A percentile compares a stretch with the other conserved stretches of the same genome.
Conservation (phyloP, 768 basidiomycete genomes). For the Termitomyces bulborhizus region DNA sequence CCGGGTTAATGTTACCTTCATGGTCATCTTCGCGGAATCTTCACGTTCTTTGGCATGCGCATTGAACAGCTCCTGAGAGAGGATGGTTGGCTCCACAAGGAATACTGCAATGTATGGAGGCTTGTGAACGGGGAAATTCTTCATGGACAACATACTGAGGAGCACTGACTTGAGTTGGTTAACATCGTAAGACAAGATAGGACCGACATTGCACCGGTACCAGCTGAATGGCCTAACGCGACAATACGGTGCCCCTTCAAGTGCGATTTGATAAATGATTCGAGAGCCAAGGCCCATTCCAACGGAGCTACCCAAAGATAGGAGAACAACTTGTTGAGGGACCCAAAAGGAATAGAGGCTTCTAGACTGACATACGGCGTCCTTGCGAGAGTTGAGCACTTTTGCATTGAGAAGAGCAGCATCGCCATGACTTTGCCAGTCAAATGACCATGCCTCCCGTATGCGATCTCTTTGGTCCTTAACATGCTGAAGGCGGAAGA, state of each 20-base stretch:
- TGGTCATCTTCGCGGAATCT: slow-evolving; percentile 11
- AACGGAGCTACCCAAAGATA: slow-evolving; percentile 12
- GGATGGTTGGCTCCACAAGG: slow-evolving; percentile 27
- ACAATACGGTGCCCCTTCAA: slow-evolving; percentile 19
- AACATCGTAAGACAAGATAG: background rate
- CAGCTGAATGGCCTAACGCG: slow-evolving; percentile 28
- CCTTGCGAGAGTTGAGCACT: slow-evolving; percentile 16
- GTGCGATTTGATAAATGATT: slow-evolving; percentile 10
- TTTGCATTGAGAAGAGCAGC: slow-evolving; percentile 26
- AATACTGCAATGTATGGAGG: slow-evolving; percentile 20
- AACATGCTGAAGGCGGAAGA: slow-evolving; percentile 19
- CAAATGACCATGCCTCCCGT: slow-evolving; percentile 33
- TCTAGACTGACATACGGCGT: slow-evolving; percentile 15
- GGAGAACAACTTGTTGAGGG: background rate
- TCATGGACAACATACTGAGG: slow-evolving; percentile 15
- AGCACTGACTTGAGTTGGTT: background rate
- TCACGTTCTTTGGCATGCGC: slow-evolving; percentile 13
- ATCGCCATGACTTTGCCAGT: slow-evolving; percentile 35
- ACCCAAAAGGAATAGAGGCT: background rate
- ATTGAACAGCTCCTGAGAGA: slow-evolving; percentile 20
- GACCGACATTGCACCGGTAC: slow-evolving; percentile 24
- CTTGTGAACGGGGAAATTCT: slow-evolving; percentile 4
- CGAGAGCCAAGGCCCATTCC: slow-evolving; percentile 18
- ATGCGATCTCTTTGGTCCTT: slow-evolving; percentile 19
- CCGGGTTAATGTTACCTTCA: slow-evolving; percentile 17